Base-by-base conservation (phyloP, 441 rosid genomes). In the Erysimum cheiri region DNA sequence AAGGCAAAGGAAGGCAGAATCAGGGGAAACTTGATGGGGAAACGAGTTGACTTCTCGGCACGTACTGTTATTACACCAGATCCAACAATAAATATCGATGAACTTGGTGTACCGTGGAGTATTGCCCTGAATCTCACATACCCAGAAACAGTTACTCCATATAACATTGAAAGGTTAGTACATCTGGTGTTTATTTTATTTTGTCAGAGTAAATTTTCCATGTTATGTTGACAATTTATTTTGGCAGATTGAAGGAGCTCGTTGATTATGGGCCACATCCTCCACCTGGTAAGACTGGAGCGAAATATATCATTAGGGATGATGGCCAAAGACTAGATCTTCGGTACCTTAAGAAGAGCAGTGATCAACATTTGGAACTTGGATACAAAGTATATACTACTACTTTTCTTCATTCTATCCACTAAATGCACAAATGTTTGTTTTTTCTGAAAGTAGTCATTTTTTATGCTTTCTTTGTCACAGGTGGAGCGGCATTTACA, bases 181-280 rank as follows among this genome's bases (percentile, higher is more conserved):
- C 40, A 17, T 58, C 15, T 48, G 7, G 43, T 46, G 59, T 63
- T 37, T 9, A 15, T 49, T 68, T 40, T 5, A 4, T 46, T 19
- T 60, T 49, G 11, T 4, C 31, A 26, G n/a, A 3, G 55, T 26
- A 19, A 14, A 37, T 35, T 28, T 54, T 14, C 40, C 43, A 19
- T 60, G 17, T 54, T 53, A 31, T 75, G 60, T 28, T 72, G 69
- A 78, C 69, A 32, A 43, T 14, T 19, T 12, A 14, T 49, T 50
- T 41, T 67, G 13, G 10, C 77, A 96, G 96, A 86, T 83, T 96
- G 71, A 93, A 92, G 81, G 96, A 92, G 78, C 99, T 95, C 63
- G 99, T 95, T 52, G 98, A 96, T 75, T 77, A 96, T 80, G 99
- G 99, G 60, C 98, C 99, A 33, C 98, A 96, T 84, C 99, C 99